Evolutionary conservation across 495 filamentous ascomycete species (phyloP), one percentile per base, ranked within the genome.

Genomic region (Baudoinia panamericana): DNA sequence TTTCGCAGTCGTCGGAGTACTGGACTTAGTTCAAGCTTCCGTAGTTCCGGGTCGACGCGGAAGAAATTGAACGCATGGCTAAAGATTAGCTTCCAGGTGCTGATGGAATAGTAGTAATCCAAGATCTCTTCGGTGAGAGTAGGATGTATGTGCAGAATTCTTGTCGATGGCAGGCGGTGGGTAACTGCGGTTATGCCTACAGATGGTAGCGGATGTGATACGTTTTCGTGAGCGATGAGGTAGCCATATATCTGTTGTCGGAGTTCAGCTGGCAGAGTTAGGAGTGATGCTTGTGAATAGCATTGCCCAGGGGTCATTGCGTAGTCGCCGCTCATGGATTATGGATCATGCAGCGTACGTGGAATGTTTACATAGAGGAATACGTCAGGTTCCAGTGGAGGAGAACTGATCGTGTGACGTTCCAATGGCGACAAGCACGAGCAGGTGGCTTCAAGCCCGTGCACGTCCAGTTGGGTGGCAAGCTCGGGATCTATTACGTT

Each of bases 31-130:
- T 41, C 41, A 11, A 53, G 30, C 5, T 35, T 25, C 7, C 25
- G 12, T n/a, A 53, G 32, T 24, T 48, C 13, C 8, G 50, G 50
- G 34, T 53, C 50, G 21, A 46, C 25, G 20, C 50, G 50, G 29
- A 49, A 53, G 38, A 53, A 53, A 20, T 53, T 53, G 41, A 53
- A 53, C 30, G 50, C 42, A 30, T 53, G 50, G 35, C 30, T 37
- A 36, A 53, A 45, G 36, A 53, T 45, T 17, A 53, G 46, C 24
- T 49, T 53, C 36, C 41, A 49, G 26, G 39, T 53, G 7, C 41
- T 34, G 32, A 42, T 29, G 24, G 36, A 11, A 38, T 49, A 53
- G 39, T 37, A 53, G 38, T 49, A 35, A 22, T 29, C 37, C 24
- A 49, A 36, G 28, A 53, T 2, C 21, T 53, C 50, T 12, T 40